A percentile compares a stretch with the other conserved stretches of the same genome.
Evolutionary conservation across 306 rosid species (phyloP).

Genomic region (Ceratonia siliqua): DNA sequence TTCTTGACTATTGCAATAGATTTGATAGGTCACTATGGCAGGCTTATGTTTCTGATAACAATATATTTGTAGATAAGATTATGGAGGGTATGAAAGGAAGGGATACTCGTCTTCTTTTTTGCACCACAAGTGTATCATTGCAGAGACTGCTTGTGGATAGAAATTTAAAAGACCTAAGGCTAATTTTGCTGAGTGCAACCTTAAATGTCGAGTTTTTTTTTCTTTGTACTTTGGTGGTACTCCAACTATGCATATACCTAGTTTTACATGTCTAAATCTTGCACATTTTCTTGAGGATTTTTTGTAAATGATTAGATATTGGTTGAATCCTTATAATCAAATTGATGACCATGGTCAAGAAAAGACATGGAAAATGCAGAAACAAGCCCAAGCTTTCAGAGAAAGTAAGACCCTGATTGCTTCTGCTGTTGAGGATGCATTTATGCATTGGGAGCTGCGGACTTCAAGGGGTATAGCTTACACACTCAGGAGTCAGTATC

Average conservation of each 20-base stretch:
- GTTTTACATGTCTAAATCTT: conserved; percentile 82
- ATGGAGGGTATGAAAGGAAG: conserved; percentile 92
- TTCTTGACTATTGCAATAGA: too few relatives aligned
- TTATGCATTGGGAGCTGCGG: conserved; percentile 64
- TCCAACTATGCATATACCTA: conserved; percentile 73
- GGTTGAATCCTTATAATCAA: conserved; percentile 71
- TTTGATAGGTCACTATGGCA: too few relatives aligned
- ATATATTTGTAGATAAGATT: too few relatives aligned
- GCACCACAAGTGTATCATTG: conserved; percentile 92
- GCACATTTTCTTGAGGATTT: conserved; percentile 77
- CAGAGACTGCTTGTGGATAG: conserved; percentile 86
- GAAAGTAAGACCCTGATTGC: conserved; percentile 89
- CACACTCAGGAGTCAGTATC: conserved; percentile 74
- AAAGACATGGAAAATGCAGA: conserved; percentile 79
- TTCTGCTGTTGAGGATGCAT: conserved; percentile 70
- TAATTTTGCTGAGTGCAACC: conserved; percentile 94
- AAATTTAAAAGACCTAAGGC: conserved; percentile 68
- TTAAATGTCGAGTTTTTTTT: conserved; percentile 85
- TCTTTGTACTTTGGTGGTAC: conserved; percentile 77
- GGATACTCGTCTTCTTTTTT: conserved; percentile 88
- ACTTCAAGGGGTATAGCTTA: conserved; percentile 56
- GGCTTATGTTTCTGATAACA: too few relatives aligned
- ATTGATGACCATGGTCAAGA: too few relatives aligned
- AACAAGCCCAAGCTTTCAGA: conserved; percentile 71
- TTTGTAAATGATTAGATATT: conserved; percentile 70